These are phyloP conservation scores for Oenanthe javanica DNA, from an alignment of 140 eudicot genomes.

Conservation along the genomic window DNA sequence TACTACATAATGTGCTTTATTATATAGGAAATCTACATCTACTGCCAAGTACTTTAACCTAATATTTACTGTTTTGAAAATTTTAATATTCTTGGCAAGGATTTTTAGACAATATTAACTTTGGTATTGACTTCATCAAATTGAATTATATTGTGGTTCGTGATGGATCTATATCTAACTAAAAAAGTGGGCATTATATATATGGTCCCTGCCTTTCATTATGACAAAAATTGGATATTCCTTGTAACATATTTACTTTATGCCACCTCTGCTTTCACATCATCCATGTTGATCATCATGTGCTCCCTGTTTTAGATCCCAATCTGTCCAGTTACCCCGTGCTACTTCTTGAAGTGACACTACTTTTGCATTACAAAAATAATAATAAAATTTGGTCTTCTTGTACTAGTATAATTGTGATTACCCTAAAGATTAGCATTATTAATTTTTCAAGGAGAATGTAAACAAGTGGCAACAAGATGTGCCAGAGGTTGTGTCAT, in stretches of 20 bases:
- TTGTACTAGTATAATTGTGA: neutral
- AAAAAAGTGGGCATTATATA: constrained; percentile 1
- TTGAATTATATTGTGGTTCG: neutral
- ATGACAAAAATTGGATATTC: constrained; percentile 15
- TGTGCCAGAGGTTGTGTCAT: constrained; percentile 73
- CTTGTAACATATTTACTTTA: constrained; percentile 38
- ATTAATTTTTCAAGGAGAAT: constrained; percentile 44
- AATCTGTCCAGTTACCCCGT: constrained; percentile 21
- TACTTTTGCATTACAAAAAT: neutral
- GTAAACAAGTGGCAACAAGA: constrained; percentile 54
- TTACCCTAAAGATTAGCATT: neutral
- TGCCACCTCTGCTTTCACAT: constrained; percentile 50
- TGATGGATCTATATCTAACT: constrained; percentile 35
- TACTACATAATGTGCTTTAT: neutral
- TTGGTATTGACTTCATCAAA: neutral
- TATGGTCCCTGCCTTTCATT: constrained; percentile 54
- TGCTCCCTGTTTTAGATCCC: constrained; percentile 34
- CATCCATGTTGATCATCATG: constrained; percentile 44
- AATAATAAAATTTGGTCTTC: neutral
- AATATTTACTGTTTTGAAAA: neutral
- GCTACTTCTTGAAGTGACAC: neutral
- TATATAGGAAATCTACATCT: neutral
- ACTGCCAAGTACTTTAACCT: neutral
- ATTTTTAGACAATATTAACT: neutral
- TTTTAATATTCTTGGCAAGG: neutral